Percentiles rank a stretch among this genome's conserved stretches.
phyloP scores from a whole-genome alignment of 2,329 filamentous ascomycete genomes.

The Sporothrix pallida region DNA sequence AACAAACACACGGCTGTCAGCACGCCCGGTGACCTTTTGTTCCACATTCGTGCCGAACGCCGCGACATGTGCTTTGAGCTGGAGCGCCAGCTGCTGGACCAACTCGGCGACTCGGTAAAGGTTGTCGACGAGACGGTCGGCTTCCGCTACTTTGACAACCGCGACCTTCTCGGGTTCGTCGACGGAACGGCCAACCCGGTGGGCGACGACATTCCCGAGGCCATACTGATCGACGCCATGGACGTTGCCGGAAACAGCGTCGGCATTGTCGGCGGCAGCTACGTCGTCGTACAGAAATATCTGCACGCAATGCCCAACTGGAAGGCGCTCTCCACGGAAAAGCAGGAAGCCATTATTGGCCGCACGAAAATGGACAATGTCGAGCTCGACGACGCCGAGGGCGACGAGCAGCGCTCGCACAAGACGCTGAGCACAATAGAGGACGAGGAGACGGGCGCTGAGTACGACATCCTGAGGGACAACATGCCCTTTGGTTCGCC shows the following conservation, averaged over 20 bases:
- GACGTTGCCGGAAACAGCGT: conserved; percentile 46
- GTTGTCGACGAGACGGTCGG: conserved; percentile 61
- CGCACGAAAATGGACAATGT: conserved; percentile 63
- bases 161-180: conserved; percentile 64
- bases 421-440: conserved; percentile 62
- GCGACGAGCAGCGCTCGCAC: conserved; percentile 55
- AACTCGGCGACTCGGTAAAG: conserved; percentile 53
- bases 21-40: conserved; percentile 62
- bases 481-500: conserved; percentile 67
- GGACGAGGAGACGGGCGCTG: conserved; percentile 53
- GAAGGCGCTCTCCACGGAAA: conserved; percentile 53
- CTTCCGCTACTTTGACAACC: conserved; percentile 65
- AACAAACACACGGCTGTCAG: conserved; percentile 57
- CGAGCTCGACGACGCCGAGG: conserved; percentile 56
- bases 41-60: conserved; percentile 63
- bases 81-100: conserved; percentile 59
- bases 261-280: conserved; percentile 55
- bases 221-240: conserved; percentile 51
- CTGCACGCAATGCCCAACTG: conserved; percentile 58
- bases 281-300: conserved; percentile 66
- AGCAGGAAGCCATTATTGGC: conserved; percentile 62
- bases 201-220: conserved; percentile 50
- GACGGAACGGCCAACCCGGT: conserved; percentile 66
- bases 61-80: conserved; percentile 65
- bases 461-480: conserved; percentile 61